Percentiles rank a stretch among this genome's conserved stretches.
Conservation (phyloP, 139 green algal genomes). For the Astrephomene gubernaculifera region DNA sequence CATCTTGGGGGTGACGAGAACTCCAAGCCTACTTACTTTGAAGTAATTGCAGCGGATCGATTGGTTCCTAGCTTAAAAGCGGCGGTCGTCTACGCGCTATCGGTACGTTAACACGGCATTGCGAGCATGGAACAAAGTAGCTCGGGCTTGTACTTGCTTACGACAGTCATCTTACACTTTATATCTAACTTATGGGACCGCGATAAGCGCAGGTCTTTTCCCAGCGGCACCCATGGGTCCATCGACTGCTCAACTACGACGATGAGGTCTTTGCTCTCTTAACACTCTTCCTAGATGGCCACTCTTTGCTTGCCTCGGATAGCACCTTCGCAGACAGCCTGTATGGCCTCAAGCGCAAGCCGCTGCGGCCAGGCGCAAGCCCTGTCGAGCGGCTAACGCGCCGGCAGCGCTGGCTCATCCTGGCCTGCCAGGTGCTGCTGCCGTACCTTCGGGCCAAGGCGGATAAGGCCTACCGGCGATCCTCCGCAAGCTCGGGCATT, state of each 20-base stretch:
- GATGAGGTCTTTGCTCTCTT: constrained; percentile 84
- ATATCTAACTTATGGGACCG: background rate
- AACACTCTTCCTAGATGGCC: constrained; percentile 72
- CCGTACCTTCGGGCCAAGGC: constrained; percentile 80
- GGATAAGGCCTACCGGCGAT: constrained; percentile 59
- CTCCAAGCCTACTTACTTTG: constrained; percentile 87
- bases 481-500: constrained; percentile 36
- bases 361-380: background rate
- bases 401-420: constrained; percentile 31
- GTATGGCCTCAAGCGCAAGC: constrained; percentile 75
- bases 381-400: background rate
- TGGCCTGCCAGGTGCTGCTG: constrained; percentile 66
- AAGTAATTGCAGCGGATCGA: constrained; percentile 85
- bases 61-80: constrained; percentile 82
- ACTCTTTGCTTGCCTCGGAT: constrained; percentile 60
- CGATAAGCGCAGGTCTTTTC: constrained; percentile 69
- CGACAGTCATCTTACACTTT: too few relatives aligned
- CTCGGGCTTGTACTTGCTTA: too few relatives aligned
- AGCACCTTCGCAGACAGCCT: constrained; percentile 87
- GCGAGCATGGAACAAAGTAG: too few relatives aligned
- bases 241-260: constrained; percentile 77
- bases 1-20: constrained; percentile 72
- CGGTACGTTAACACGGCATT: too few relatives aligned
- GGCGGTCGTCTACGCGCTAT: constrained; percentile 81
- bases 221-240: constrained; percentile 67